phyloP scores from a whole-genome alignment of 1,139 yeast species.

The Candida albicans region DNA sequence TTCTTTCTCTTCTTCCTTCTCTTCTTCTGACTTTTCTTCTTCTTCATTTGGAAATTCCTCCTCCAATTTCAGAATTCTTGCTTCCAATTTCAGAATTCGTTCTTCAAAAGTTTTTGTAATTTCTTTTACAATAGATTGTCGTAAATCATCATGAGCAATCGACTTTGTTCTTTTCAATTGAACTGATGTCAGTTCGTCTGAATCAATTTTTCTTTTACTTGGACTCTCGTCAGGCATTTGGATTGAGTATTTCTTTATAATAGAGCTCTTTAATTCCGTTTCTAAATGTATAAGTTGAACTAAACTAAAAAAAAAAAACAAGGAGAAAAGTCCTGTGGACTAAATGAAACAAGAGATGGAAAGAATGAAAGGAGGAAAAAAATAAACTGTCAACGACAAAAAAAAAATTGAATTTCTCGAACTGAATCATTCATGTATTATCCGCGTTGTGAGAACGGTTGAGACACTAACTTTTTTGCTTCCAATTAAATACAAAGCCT shows the following conservation, averaged over 20 bases:
- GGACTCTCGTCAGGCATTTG: constrained; percentile 21
- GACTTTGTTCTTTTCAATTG: constrained; percentile 15
- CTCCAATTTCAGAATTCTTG: constrained; percentile 21
- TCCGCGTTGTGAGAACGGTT: neutral
- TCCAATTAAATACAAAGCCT: neutral
- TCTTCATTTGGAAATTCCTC: constrained; percentile 10
- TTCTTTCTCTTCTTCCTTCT: neutral
- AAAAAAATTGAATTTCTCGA: too few relatives aligned
- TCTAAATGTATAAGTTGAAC: neutral
- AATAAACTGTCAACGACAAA: neutral
- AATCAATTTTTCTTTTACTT: constrained; percentile 22
- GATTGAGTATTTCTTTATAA: neutral
- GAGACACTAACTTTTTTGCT: neutral
- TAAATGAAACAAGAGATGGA: too few relatives aligned
- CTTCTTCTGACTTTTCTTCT: neutral
- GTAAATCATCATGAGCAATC: constrained; percentile 16
- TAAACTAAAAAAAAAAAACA: neutral
- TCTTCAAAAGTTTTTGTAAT: constrained; percentile 20
- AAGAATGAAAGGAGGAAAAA: neutral
- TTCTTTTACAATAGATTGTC: constrained; percentile 19
- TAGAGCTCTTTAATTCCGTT: neutral
- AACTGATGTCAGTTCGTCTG: constrained; percentile 10
- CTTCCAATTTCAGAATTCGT: constrained; percentile 22
- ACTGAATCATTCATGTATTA: too few relatives aligned
- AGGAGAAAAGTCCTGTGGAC: neutral